Evolutionary conservation across 2,329 filamentous ascomycete genomes (phyloP).

Genomic region (Cercospora zeina): DNA sequence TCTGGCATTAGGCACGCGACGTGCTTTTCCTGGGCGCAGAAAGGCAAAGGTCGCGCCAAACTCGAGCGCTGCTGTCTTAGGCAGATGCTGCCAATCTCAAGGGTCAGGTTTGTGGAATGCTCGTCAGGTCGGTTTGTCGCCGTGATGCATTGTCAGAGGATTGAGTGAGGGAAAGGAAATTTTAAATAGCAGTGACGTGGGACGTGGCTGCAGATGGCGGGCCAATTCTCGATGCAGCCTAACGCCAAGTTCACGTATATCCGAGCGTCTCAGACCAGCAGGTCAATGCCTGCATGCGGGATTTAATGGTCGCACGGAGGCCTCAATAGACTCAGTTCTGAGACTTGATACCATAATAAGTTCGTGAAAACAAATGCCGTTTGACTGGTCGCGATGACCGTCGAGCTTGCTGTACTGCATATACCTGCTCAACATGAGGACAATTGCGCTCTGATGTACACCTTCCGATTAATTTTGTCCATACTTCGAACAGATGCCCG

Average conservation of each 20-base stretch:
- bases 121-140: not conserved
- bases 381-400: too few relatives aligned
- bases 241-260: not conserved
- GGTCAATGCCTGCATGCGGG: conserved; percentile 9
- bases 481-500: not conserved
- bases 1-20: conserved; percentile 10
- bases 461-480: not conserved
- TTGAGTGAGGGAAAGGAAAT: not conserved
- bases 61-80: not conserved
- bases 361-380: too few relatives aligned
- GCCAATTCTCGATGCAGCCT: conserved; percentile 1
- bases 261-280: conserved; percentile 3
- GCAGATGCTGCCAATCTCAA: not conserved
- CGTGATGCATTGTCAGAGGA: not conserved
- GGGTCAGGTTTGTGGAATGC: not conserved
- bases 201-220: conserved; percentile 2
- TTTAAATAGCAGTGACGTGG: not conserved
- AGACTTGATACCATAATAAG: too few relatives aligned
- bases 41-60: not conserved
- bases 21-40: conserved; percentile 4
- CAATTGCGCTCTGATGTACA: not conserved
- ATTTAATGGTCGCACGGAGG: not conserved
- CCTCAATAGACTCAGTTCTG: not conserved
- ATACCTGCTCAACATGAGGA: not conserved
- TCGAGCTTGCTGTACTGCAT: too few relatives aligned